A percentile compares a stretch with the other conserved stretches of the same genome.
These are phyloP conservation scores for Emmonsiellopsis sp. DNA, from an alignment of 2,329 filamentous ascomycete species.

Conservation along the genomic window DNA sequence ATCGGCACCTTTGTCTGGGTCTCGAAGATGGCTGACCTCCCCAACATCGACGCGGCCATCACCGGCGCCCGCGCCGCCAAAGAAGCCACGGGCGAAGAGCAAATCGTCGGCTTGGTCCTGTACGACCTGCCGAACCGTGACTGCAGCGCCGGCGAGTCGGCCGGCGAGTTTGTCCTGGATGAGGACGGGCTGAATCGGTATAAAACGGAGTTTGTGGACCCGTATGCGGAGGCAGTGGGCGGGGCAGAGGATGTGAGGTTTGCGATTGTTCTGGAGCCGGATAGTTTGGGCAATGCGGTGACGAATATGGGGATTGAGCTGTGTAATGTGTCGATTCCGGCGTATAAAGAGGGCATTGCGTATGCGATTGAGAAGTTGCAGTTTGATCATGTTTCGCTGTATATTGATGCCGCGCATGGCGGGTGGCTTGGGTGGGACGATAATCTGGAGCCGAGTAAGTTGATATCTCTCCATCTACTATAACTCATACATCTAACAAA, in stretches of 20 bases:
- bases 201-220: conserved; percentile 29
- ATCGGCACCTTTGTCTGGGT: conserved; percentile 39
- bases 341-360: conserved; percentile 35
- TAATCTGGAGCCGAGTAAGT: conserved; percentile 29
- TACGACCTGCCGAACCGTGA: conserved; percentile 40
- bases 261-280: conserved; percentile 37
- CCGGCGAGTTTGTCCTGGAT: conserved; percentile 31
- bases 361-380: conserved; percentile 33
- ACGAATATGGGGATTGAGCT: conserved; percentile 30
- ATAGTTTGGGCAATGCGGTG: conserved; percentile 36
- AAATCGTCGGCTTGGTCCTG: conserved; percentile 36
- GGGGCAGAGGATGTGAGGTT: conserved; percentile 32
- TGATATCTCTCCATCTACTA: not conserved
- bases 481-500: not conserved
- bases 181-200: conserved; percentile 32
- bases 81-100: conserved; percentile 24
- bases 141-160: conserved; percentile 36
- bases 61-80: conserved; percentile 28
- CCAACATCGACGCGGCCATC: conserved; percentile 33
- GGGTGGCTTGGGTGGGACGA: conserved; percentile 36
- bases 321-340: conserved; percentile 29
- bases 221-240: conserved; percentile 28
- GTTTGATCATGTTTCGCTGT: conserved; percentile 28
- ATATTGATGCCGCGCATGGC: conserved; percentile 36
- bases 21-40: conserved; percentile 27